Conservation (phyloP, 208 protist species). For the Leishmania major region DNA sequence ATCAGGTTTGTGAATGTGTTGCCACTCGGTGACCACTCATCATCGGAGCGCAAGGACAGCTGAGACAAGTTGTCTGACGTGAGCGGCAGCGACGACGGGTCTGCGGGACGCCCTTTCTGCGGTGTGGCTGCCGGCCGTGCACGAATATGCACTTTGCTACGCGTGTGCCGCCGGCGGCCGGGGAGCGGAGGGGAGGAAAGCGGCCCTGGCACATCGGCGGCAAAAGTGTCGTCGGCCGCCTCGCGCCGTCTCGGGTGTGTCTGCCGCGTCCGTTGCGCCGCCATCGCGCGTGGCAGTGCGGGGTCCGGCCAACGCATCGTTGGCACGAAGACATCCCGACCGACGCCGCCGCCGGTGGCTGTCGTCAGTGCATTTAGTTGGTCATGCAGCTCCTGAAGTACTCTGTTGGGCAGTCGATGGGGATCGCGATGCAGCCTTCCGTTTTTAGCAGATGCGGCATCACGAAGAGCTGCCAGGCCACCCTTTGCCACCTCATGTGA, state of each 20-base stretch:
- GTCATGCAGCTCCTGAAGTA: slow-evolving; percentile 35
- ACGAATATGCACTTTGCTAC: neutral
- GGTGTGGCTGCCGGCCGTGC: neutral
- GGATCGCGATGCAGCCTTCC: slow-evolving; percentile 16
- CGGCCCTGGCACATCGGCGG: slow-evolving; percentile 8
- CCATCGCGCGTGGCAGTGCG: neutral
- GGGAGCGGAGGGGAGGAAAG: slow-evolving; percentile 12
- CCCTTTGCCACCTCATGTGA: neutral
- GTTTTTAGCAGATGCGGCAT: neutral
- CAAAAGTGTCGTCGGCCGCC: neutral
- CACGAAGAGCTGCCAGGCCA: neutral
- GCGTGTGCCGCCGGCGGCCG: neutral
- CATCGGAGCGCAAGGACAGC: slow-evolving; percentile 11
- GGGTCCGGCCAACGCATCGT: slow-evolving; percentile 22
- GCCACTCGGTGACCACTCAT: slow-evolving; percentile 32
- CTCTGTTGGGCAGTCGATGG: slow-evolving; percentile 25
- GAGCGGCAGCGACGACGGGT: slow-evolving; percentile 27
- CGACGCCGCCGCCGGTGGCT: neutral
- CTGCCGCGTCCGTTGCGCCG: slow-evolving; percentile 1
- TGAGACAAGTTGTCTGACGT: slow-evolving; percentile 18
- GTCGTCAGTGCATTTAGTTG: slow-evolving; percentile 17
- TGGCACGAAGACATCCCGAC: slow-evolving; percentile 13
- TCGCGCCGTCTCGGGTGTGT: neutral
- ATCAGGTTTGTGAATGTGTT: slow-evolving; percentile 80
- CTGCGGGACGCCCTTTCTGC: slow-evolving; percentile 13